Evolutionary conservation across 805 yeast species (phyloP), one percentile per base, ranked within the genome.

Genomic region (Wickerhamiella musiphila): DNA sequence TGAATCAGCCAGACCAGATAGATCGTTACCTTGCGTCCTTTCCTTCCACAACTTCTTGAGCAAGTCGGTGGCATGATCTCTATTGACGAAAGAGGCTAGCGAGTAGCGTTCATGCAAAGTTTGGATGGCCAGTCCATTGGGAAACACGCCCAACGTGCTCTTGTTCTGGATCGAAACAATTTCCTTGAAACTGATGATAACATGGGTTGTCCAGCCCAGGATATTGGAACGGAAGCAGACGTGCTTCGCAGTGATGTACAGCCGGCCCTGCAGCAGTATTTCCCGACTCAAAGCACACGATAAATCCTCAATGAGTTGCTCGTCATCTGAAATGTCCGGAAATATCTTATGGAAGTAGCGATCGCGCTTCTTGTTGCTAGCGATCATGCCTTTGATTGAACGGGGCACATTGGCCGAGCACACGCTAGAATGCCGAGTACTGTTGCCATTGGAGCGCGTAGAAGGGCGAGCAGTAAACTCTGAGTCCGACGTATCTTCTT

Each of bases 231-330:
- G 75, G 62, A 90, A 90, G 48, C 94, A 81, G 4, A 86, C 48
- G 46, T 75, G 70, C 32, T 67, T 65, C 41, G 79, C 84, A 13
- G 93, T 69, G 6, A 90, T 64, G 49, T 79, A 90, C 18, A 90
- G 45, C 31, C 93, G 61, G 3, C 98, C 98, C 48, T 90, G 95
- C 7, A 82, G 56, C 20, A 86, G 59, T 30, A 83, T 79, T 41
- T 86, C 96, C 38, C 82, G 62, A 41, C 84, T 76, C 34, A 86
- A 56, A 0, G 95, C 94, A 60, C 96, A 90, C 18, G 81, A 70
- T 46, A 77, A 84, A 45, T 83, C 95, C 46, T 82, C 94, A 22
- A 86, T 51, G 11, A 86, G 56, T 31, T 75, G 59, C 46, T 86
- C 95, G 28, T 70, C 65, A 16, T 57, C 56, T 2, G 84, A 78